Evolutionary conservation across 805 yeast species (phyloP), one percentile per base, ranked within the genome.

Genomic region (Wickerhamomyces kurtzmanii): DNA sequence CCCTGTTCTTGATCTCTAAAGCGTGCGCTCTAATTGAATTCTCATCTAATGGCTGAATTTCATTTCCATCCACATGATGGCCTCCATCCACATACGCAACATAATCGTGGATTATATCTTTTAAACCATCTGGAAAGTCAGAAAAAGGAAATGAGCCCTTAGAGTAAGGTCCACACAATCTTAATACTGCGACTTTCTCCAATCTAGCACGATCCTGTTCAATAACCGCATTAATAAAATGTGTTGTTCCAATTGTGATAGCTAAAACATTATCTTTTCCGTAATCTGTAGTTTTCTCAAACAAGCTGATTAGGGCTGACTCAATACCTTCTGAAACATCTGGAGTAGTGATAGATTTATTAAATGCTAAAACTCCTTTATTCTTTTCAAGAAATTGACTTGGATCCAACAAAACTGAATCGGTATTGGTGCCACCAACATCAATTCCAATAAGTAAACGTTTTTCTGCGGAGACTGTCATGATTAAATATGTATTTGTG

Each of bases 371-470:
- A 3, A 65, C 60, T 1, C 64, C 60, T 27, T 52, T 44, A 19
- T 38, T 31, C 1, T 37, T 33, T 23, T 31, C 20, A 2, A 35
- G 17, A n/a, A 50, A 31, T 7, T 29, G 23, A 5, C 47, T 25
- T 1, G 70, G 65, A 29, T 64, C 62, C 6, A 65, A 32, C 15
- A 66, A 41, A 18, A 65, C 71, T 14, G 64, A 53, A 40, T 66
- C 71, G 1, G 71, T 62, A 47, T 65, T 65, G 20, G 71, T 66
- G 11, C 71, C 71, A 15, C 72, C 72, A 23, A 66, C 71, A 40
- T 66, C 72, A 12, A 66, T 60, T 15, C 71, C 73, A 20, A 65
- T 55, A 7, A 59, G 36, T 21, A 39, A 38, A n/a, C n/a, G n/a
- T n/a, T n/a, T n/a, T n/a, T n/a, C n/a, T n/a, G n/a, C n/a, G n/a